phyloP scores from a whole-genome alignment of 2,329 filamentous ascomycete genomes.

The Sarocladiaceae sp. region DNA sequence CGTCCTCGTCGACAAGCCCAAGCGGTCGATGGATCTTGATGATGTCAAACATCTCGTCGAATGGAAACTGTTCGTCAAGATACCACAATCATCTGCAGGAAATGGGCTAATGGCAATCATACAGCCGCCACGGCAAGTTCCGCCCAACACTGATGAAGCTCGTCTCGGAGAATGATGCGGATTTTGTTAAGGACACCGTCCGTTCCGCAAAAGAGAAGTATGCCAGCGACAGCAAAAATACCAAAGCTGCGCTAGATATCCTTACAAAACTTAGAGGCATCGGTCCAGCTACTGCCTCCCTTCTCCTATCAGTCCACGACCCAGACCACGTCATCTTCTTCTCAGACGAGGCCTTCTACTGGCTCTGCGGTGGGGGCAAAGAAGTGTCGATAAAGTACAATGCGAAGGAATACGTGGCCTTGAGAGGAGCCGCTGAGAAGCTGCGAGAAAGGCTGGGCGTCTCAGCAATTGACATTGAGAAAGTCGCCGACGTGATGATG shows the following conservation, averaged over 20 bases:
- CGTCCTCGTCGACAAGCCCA: constrained; percentile 16
- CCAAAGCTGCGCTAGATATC: constrained; percentile 41
- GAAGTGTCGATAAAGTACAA: constrained; percentile 60
- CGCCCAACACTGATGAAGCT: constrained; percentile 55
- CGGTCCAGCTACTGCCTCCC: constrained; percentile 71
- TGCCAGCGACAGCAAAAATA: constrained; percentile 26
- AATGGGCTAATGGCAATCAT: background rate
- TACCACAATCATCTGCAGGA: background rate
- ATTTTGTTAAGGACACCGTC: constrained; percentile 40
- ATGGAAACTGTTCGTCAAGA: constrained; percentile 60
- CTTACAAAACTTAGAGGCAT: constrained; percentile 64
- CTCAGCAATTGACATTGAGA: constrained; percentile 58
- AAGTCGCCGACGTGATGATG: constrained; percentile 64
- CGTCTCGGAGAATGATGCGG: constrained; percentile 53
- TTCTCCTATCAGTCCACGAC: constrained; percentile 61
- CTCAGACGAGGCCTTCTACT: constrained; percentile 72
- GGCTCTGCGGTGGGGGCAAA: constrained; percentile 53
- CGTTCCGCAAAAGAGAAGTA: constrained; percentile 44
- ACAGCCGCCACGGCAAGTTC: constrained; percentile 55
- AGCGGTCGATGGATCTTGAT: constrained; percentile 41
- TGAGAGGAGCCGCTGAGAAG: constrained; percentile 38
- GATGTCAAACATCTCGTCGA: constrained; percentile 57
- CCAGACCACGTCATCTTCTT: constrained; percentile 63
- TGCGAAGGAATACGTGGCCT: constrained; percentile 57
- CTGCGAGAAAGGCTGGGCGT: constrained; percentile 45